A percentile compares a stretch with the other conserved stretches of the same genome.
These are phyloP conservation scores for Mucor racemosus DNA, from an alignment of 371 early-diverging fungal genomes.

Conservation along the genomic window DNA sequence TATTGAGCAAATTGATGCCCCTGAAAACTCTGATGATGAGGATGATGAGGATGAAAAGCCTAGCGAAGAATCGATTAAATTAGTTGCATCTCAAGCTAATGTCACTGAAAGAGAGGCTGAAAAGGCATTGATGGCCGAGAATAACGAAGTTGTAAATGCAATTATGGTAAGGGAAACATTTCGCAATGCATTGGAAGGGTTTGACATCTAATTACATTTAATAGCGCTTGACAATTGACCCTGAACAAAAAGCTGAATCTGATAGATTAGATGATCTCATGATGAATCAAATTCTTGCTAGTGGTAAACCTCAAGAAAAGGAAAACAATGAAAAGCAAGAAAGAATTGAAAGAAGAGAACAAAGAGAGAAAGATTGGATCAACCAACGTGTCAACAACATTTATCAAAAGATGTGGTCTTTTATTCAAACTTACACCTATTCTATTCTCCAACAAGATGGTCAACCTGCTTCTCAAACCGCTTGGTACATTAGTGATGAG, in stretches of 20 bases:
- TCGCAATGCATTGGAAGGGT: background rate
- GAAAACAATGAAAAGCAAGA: slow-evolving; percentile 45
- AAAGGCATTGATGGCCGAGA: slow-evolving; percentile 57
- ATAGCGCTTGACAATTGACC: slow-evolving; percentile 46
- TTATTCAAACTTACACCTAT: slow-evolving; percentile 60
- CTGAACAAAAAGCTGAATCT: slow-evolving; percentile 43
- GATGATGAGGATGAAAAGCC: slow-evolving; percentile 38
- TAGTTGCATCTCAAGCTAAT: slow-evolving; percentile 67
- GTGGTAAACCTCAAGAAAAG: slow-evolving; percentile 53
- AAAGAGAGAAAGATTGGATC: slow-evolving; percentile 33
- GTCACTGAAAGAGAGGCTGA: slow-evolving; percentile 61
- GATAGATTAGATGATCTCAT: slow-evolving; percentile 52
- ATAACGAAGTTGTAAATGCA: slow-evolving; percentile 72
- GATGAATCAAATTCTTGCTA: slow-evolving; percentile 44
- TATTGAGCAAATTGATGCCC: slow-evolving; percentile 55
- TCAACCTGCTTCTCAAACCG: slow-evolving; percentile 58
- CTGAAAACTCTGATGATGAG: slow-evolving; percentile 38
- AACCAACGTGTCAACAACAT: slow-evolving; percentile 31
- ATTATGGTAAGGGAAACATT: slow-evolving; percentile 53
- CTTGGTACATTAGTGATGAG: slow-evolving; percentile 62
- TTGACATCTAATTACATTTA: background rate
- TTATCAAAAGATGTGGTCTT: slow-evolving; percentile 61
- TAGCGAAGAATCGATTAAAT: slow-evolving; percentile 42
- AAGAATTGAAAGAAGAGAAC: slow-evolving; percentile 35
- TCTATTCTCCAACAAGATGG: slow-evolving; percentile 60